Conservation (phyloP, 1,284 basidiomycete genomes). For the Leccinum proliferum region DNA sequence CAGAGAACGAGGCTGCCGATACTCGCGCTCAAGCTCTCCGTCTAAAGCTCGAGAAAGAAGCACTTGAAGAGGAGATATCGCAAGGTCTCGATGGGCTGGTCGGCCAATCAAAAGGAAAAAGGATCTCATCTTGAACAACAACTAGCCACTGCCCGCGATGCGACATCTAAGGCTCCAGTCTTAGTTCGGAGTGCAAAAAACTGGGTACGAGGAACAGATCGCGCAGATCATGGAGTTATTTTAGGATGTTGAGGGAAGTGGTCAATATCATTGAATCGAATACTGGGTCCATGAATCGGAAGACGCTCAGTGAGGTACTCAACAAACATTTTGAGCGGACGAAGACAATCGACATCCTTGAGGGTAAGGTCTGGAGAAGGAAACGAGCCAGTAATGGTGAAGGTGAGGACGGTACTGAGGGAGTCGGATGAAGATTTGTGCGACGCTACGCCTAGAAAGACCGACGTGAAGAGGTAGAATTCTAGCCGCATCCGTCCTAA, state of each 20-base stretch:
- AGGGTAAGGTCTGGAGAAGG: conserved; percentile 54
- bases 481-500: conserved; percentile 31
- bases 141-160: conserved; percentile 73
- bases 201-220: conserved; percentile 83
- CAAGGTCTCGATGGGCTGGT: conserved; percentile 82
- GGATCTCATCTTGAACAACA: conserved; percentile 77
- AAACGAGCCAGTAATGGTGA: conserved; percentile 30
- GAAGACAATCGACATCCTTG: conserved; percentile 83
- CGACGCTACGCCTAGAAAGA: conserved; percentile 50
- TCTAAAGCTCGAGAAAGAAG: conserved; percentile 68
- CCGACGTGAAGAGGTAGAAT: conserved; percentile 35
- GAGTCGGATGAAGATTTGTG: conserved; percentile 40
- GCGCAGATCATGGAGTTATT: conserved; percentile 90
- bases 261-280: conserved; percentile 65
- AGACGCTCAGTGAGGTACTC: conserved; percentile 74
- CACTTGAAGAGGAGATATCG: conserved; percentile 76
- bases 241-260: conserved; percentile 82
- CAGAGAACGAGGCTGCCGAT: conserved; percentile 75
- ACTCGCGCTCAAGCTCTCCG: conserved; percentile 60
- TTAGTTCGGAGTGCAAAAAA: conserved; percentile 78
- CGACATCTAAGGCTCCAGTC: conserved; percentile 67
- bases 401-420: conserved; percentile 35
- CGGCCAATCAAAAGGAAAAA: conserved; percentile 72
- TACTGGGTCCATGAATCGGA: conserved; percentile 67
- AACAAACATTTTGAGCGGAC: conserved; percentile 81